Evolutionary conservation across 345 rosid genomes (phyloP).

Genomic region (Acer yangbiense): DNA sequence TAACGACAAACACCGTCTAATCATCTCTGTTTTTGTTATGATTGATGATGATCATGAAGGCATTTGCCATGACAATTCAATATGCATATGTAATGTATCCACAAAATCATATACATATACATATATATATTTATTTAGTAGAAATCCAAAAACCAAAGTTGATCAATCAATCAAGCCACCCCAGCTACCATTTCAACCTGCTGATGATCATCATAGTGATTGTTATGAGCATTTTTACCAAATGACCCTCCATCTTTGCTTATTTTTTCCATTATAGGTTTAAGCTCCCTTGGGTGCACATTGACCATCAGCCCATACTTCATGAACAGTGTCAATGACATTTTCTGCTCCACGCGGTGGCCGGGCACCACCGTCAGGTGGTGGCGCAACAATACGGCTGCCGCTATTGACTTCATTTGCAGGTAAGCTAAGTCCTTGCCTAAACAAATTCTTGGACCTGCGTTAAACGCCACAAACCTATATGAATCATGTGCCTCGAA

Average conservation of each 20-base stretch:
- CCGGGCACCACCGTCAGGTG: slow-evolving; percentile 47
- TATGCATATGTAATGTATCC: no score
- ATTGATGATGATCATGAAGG: not conserved
- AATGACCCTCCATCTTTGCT: slow-evolving; percentile 7
- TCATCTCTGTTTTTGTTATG: not conserved
- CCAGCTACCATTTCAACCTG: slow-evolving; percentile 11
- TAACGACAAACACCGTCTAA: not conserved
- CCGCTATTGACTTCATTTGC: slow-evolving; percentile 78
- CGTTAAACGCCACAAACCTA: slow-evolving; percentile 68
- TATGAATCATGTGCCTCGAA: slow-evolving; percentile 41
- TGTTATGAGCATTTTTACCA: not conserved
- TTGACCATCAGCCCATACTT: slow-evolving; percentile 59
- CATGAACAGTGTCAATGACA: slow-evolving; percentile 81
- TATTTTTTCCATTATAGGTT: slow-evolving; percentile 25
- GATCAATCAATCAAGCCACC: not conserved
- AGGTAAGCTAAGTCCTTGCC: slow-evolving; percentile 71
- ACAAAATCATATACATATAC: not conserved
- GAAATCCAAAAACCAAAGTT: not conserved
- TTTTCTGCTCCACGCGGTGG: slow-evolving; percentile 80
- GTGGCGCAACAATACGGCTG: slow-evolving; percentile 63
- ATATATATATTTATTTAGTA: not conserved
- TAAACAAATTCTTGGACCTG: slow-evolving; percentile 73
- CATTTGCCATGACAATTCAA: not conserved
- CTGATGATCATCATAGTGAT: no score
- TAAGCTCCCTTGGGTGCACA: slow-evolving; percentile 53